Percentiles rank a stretch among this genome's conserved stretches.
These are phyloP conservation scores for Phytophthora nicotianae DNA, from an alignment of 352 stramenopile species.

Conservation along the genomic window DNA sequence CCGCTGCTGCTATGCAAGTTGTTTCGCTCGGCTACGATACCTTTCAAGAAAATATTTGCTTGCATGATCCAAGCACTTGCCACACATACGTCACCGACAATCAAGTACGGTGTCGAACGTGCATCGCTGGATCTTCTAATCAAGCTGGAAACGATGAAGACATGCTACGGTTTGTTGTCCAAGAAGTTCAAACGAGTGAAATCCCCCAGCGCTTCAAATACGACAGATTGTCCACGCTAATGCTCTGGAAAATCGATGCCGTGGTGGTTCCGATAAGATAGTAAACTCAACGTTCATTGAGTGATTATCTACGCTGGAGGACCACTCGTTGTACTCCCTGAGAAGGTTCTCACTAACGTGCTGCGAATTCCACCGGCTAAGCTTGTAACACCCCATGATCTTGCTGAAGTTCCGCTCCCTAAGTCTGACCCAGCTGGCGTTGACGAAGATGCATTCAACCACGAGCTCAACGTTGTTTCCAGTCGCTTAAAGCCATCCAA, in stretches of 20 bases:
- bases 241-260: constrained; percentile 51
- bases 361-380: constrained; percentile 36
- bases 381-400: constrained; percentile 31
- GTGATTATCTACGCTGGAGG: constrained; percentile 11
- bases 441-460: constrained; percentile 28
- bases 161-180: constrained; percentile 38
- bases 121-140: not conserved
- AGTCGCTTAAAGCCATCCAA: constrained; percentile 48
- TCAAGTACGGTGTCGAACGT: constrained; percentile 37
- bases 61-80: constrained; percentile 30
- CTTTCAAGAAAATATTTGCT: constrained; percentile 52
- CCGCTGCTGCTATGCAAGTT: constrained; percentile 44
- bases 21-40: constrained; percentile 64
- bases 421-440: constrained; percentile 3
- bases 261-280: constrained; percentile 31
- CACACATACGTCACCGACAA: constrained; percentile 25
- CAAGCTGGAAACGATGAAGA: not conserved
- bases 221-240: constrained; percentile 48
- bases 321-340: constrained; percentile 20
- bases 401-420: constrained; percentile 21
- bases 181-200: constrained; percentile 15
- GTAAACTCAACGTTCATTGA: not conserved
- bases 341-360: constrained; percentile 40
- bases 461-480: constrained; percentile 41
- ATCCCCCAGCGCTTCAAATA: constrained; percentile 53